Evolutionary conservation across 805 yeast species (phyloP).

Genomic region (Pichia pseudocactophila): DNA sequence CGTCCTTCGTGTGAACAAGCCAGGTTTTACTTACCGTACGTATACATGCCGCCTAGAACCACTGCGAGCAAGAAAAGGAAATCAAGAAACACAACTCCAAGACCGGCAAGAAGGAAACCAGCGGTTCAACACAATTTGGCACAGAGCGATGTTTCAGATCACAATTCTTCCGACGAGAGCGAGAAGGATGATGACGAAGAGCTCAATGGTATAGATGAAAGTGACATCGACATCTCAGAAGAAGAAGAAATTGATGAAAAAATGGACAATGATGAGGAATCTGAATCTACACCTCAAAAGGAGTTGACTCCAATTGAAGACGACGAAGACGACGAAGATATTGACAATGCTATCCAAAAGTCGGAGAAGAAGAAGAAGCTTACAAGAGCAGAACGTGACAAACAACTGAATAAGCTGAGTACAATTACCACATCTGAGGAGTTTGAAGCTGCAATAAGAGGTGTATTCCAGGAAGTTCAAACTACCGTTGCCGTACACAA

Average conservation of each 20-base stretch:
- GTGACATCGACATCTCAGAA: not conserved
- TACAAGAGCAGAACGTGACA: not conserved
- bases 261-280: not conserved
- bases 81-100: too few species aligned
- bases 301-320: not conserved
- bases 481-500: slow-evolving; percentile 64
- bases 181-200: slow-evolving; percentile 1
- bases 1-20: not conserved
- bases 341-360: slow-evolving; percentile 6
- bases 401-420: slow-evolving; percentile 1
- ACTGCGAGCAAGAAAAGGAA: too few species aligned
- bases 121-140: too few species aligned
- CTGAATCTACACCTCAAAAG: too few species aligned
- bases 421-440: slow-evolving; percentile 15
- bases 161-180: not conserved
- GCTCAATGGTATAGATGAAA: not conserved
- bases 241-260: not conserved
- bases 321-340: slow-evolving; percentile 5
- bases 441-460: slow-evolving; percentile 44
- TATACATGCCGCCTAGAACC: not conserved
- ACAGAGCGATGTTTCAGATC: not conserved
- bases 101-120: too few species aligned
- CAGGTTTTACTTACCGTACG: too few species aligned
- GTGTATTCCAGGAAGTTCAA: slow-evolving; percentile 77
- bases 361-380: slow-evolving; percentile 1